Percentiles rank a stretch among this genome's conserved stretches.
These are phyloP conservation scores for Penicillium longicatenatum DNA, from an alignment of 495 filamentous ascomycete species.

Conservation along the genomic window DNA sequence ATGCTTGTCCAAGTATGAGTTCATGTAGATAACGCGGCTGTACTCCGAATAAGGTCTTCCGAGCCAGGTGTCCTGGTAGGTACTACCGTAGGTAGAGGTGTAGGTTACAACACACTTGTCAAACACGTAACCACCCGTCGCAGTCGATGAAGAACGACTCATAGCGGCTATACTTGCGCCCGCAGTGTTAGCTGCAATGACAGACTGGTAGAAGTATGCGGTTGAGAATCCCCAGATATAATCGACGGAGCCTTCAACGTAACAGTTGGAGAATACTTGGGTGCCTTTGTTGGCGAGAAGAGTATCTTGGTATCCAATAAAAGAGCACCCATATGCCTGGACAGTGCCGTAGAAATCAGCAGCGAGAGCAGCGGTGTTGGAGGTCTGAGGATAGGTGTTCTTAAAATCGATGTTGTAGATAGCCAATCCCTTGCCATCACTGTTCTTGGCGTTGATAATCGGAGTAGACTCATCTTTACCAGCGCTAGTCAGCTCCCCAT, in stretches of 20 bases:
- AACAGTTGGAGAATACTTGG: conserved; percentile 54
- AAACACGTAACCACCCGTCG: conserved; percentile 52
- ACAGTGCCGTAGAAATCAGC: conserved; percentile 17
- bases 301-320: conserved; percentile 60
- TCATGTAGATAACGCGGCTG: conserved; percentile 61
- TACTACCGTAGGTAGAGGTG: conserved; percentile 48
- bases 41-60: conserved; percentile 62
- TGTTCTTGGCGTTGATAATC: conserved; percentile 15
- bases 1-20: conserved; percentile 49
- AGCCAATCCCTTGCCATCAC: conserved; percentile 11
- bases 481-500: conserved; percentile 16
- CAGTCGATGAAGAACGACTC: conserved; percentile 58
- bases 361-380: conserved; percentile 14
- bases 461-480: conserved; percentile 12
- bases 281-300: conserved; percentile 54
- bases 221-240: conserved; percentile 68
- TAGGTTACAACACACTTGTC: conserved; percentile 40
- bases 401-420: conserved; percentile 20
- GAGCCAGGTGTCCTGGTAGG: conserved; percentile 44
- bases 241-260: conserved; percentile 48
- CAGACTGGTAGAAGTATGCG: conserved; percentile 53
- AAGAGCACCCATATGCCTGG: conserved; percentile 21
- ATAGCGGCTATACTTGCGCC: conserved; percentile 51
- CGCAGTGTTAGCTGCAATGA: conserved; percentile 51
- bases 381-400: conserved; percentile 15